Evolutionary conservation across 805 yeast species (phyloP).

Genomic region (Lipomyces orientalis): DNA sequence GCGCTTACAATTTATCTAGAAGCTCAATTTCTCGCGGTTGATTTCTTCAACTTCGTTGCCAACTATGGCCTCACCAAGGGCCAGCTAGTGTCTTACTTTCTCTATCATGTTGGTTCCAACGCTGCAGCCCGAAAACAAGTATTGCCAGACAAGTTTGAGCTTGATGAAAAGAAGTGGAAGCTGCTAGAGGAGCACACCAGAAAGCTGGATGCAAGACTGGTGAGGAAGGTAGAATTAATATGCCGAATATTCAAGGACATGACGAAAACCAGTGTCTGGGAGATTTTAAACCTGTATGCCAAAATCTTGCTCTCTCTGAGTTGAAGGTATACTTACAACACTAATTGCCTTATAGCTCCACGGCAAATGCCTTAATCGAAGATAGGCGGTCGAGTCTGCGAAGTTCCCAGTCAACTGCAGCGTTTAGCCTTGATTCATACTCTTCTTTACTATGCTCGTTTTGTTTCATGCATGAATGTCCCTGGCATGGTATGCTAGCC

Average conservation of each 20-base stretch:
- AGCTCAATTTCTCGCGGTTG: conserved; percentile 25
- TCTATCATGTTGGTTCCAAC: conserved; percentile 13
- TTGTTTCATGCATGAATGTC: conserved; percentile 35
- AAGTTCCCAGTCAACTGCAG: conserved; percentile 21
- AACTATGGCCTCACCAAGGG: conserved; percentile 20
- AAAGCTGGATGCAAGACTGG: conserved; percentile 16
- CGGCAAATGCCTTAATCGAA: conserved; percentile 22
- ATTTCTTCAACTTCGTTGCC: conserved; percentile 19
- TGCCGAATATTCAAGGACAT: conserved; percentile 27
- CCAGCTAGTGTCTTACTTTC: conserved; percentile 24
- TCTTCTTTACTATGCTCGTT: conserved; percentile 32
- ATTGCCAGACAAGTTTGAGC: conserved; percentile 26
- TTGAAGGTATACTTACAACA: background rate
- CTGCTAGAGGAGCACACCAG: conserved; percentile 23
- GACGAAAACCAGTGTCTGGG: conserved; percentile 28
- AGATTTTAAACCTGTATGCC: conserved; percentile 24
- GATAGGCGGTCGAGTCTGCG: conserved; percentile 32
- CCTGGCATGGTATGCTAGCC: conserved; percentile 31
- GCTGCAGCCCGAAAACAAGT: conserved; percentile 9
- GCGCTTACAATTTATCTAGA: conserved; percentile 7
- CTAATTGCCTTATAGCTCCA: conserved; percentile 12
- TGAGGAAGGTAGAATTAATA: conserved; percentile 19
- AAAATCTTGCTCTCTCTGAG: background rate
- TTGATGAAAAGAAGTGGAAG: conserved; percentile 28
- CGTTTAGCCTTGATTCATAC: conserved; percentile 29